phyloP scores from a whole-genome alignment of 148 eudicot species.

The Tetragonia tetragonoides region DNA sequence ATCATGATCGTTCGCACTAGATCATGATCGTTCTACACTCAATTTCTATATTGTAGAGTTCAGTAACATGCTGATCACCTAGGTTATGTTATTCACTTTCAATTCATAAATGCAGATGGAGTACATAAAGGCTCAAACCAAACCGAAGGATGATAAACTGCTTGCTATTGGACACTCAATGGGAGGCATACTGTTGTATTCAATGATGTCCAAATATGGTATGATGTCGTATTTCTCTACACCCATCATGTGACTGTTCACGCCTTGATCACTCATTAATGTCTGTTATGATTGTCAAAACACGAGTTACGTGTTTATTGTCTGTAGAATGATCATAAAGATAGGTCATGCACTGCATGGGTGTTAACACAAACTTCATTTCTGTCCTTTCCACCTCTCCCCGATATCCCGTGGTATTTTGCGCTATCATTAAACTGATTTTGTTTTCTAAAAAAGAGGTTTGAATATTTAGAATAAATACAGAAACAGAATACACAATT shows the following conservation, averaged over 20 bases:
- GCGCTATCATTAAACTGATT: not conserved
- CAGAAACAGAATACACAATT: too few relatives aligned
- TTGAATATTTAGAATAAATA: too few relatives aligned
- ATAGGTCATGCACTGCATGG: not conserved
- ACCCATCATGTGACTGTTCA: not conserved
- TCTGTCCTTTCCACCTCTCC: not conserved
- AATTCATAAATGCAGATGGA: constrained; percentile 58
- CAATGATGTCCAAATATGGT: constrained; percentile 82
- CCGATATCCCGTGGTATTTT: not conserved
- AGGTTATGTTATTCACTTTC: not conserved
- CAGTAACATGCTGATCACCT: not conserved
- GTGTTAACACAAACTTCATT: not conserved
- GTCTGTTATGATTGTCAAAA: not conserved
- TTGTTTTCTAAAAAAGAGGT: too few relatives aligned
- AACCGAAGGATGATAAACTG: constrained; percentile 81
- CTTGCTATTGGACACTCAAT: constrained; percentile 98
- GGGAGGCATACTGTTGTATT: constrained; percentile 97
- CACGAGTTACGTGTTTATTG: not conserved
- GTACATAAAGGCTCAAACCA: constrained; percentile 65
- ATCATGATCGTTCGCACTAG: not conserved
- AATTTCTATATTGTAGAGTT: not conserved
- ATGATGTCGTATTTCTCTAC: constrained; percentile 22
- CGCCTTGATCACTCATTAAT: not conserved
- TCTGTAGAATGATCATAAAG: not conserved
- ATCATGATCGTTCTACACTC: not conserved